phyloP scores from a whole-genome alignment of 176 grass and related monocot species.

The Phoenix roebelenii region DNA sequence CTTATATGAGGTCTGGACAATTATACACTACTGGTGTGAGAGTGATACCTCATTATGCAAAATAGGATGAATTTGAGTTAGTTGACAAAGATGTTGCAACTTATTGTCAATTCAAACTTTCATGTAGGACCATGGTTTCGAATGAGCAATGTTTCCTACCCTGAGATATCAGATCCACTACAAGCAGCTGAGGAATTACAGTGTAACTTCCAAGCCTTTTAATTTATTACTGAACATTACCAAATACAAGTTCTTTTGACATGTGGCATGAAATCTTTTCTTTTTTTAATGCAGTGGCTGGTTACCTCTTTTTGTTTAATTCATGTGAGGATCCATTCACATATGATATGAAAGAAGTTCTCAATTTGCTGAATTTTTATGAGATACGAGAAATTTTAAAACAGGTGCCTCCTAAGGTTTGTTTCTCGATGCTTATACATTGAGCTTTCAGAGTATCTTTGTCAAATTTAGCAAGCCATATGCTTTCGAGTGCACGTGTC shows the following conservation, averaged over 20 bases:
- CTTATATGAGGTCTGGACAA: too few species aligned
- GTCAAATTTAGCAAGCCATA: too few species aligned
- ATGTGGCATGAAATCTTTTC: slow-evolving; percentile 10
- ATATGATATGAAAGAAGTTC: slow-evolving; percentile 60
- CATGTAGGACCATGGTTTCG: slow-evolving; percentile 83
- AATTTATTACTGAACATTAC: too few species aligned
- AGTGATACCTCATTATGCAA: neutral
- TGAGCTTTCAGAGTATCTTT: too few species aligned
- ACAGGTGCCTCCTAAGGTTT: slow-evolving; percentile 55
- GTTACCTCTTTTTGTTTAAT: slow-evolving; percentile 53
- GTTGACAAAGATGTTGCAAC: neutral
- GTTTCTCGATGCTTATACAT: neutral
- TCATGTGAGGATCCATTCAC: slow-evolving; percentile 28
- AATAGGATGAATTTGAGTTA: neutral
- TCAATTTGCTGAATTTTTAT: slow-evolving; percentile 68
- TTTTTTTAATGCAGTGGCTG: slow-evolving; percentile 50
- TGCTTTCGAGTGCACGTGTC: too few species aligned
- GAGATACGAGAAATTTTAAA: slow-evolving; percentile 73
- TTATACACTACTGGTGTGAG: too few species aligned
- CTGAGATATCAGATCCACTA: slow-evolving; percentile 62
- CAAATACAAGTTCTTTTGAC: too few species aligned
- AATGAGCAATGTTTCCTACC: slow-evolving; percentile 48
- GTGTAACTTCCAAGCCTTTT: slow-evolving; percentile 28
- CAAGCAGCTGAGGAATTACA: slow-evolving; percentile 60
- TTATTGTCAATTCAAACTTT: slow-evolving; percentile 15